phyloP scores from a whole-genome alignment of 768 basidiomycete species.

The Pseudohyphozyma bogoriensis region DNA sequence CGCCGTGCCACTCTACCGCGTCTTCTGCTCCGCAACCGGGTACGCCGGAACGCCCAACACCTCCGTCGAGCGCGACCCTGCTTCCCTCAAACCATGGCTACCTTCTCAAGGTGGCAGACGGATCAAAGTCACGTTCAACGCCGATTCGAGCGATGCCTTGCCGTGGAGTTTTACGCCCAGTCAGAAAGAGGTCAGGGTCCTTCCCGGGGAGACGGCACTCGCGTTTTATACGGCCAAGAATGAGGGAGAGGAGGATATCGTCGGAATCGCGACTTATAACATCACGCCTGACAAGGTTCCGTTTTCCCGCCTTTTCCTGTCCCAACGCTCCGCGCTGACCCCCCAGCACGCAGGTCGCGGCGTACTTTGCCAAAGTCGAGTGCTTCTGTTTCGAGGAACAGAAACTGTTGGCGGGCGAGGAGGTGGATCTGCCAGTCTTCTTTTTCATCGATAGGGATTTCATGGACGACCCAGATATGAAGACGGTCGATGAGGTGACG shows the following conservation, averaged over 20 bases:
- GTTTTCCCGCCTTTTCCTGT: not conserved
- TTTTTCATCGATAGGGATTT: constrained; percentile 99
- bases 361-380: constrained; percentile 98
- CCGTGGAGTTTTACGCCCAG: constrained; percentile 91
- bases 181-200: constrained; percentile 76
- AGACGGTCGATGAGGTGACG: constrained; percentile 79
- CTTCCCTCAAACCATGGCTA: constrained; percentile 32
- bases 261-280: constrained; percentile 98
- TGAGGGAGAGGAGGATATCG: constrained; percentile 69
- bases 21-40: constrained; percentile 95
- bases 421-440: constrained; percentile 93
- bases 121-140: constrained; percentile 94
- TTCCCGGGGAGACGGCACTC: constrained; percentile 89
- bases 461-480: constrained; percentile 79
- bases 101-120: constrained; percentile 38
- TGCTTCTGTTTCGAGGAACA: constrained; percentile 99
- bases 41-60: constrained; percentile 91
- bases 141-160: constrained; percentile 74
- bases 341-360: constrained; percentile 60
- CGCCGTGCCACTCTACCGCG: constrained; percentile 90
- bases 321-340: not conserved
- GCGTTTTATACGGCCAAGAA: constrained; percentile 96
- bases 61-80: constrained; percentile 46
- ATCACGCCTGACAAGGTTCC: constrained; percentile 89
- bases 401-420: constrained; percentile 82